Conservation (phyloP, 1,284 basidiomycete genomes). For the Malassezia obtusa region DNA sequence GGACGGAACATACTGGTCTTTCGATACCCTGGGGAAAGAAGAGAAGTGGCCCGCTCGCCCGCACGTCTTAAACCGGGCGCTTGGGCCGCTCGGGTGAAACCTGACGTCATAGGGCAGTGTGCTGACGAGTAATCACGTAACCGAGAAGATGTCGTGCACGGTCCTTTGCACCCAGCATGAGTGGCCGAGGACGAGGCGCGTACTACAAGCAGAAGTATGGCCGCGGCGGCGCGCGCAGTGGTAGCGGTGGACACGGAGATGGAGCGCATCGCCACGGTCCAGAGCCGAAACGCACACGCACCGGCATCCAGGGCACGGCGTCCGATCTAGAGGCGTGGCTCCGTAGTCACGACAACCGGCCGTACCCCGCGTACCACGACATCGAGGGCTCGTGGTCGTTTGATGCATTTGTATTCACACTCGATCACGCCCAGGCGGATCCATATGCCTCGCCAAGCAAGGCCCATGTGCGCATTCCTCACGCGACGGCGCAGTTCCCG, state of each 20-base stretch:
- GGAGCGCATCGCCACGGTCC: background rate
- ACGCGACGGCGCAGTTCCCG: conserved; percentile 3
- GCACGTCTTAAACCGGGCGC: background rate
- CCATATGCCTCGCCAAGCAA: conserved; percentile 19
- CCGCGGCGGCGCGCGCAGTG: background rate
- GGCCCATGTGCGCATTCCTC: conserved; percentile 5
- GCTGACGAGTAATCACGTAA: background rate
- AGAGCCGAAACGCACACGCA: conserved; percentile 3
- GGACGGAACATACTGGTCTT: conserved; percentile 3
- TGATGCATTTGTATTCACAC: conserved; percentile 1
- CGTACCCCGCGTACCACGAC: conserved; percentile 19
- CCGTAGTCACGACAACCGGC: conserved; percentile 3
- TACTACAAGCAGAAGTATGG: conserved; percentile 13
- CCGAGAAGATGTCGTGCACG: background rate
- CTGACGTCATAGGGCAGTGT: background rate
- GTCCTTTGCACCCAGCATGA: background rate
- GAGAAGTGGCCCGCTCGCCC: background rate
- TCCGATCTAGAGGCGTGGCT: conserved; percentile 1
- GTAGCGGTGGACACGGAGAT: background rate
- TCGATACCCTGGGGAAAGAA: background rate
- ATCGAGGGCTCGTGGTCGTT: conserved; percentile 16
- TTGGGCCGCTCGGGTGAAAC: background rate
- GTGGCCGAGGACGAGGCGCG: conserved; percentile 11
- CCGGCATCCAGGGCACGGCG: background rate
- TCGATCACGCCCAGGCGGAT: conserved; percentile 18